Evolutionary conservation across 2,329 filamentous ascomycete genomes (phyloP).

Genomic region (Talaromyces atroroseus): DNA sequence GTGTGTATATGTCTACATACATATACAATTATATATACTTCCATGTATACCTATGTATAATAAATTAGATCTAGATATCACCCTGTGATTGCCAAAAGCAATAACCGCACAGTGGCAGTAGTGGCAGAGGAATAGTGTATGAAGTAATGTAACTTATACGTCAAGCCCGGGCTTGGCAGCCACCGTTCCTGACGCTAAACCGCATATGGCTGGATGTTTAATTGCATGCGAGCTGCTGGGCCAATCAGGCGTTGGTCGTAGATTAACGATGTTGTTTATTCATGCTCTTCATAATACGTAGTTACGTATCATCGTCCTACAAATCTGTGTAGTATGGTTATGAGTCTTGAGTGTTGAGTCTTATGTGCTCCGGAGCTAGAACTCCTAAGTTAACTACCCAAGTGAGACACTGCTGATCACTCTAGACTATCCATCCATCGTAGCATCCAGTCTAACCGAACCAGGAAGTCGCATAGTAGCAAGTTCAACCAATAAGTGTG

Average conservation of each 20-base stretch:
- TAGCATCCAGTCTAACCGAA: neutral
- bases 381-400: too few species aligned
- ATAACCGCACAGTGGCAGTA: neutral
- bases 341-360: too few species aligned
- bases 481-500: too few species aligned
- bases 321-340: too few species aligned
- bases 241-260: neutral
- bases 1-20: too few species aligned
- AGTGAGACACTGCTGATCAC: neutral
- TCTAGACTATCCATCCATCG: neutral
- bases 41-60: too few species aligned
- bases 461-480: neutral
- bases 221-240: conserved; percentile 1
- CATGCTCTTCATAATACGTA: too few species aligned
- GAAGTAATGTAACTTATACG: neutral
- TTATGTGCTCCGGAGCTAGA: too few species aligned
- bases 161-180: conserved; percentile 3
- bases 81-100: too few species aligned
- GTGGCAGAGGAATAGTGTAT: neutral
- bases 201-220: conserved; percentile 9
- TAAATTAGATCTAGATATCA: too few species aligned
- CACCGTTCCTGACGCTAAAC: conserved; percentile 12
- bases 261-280: neutral
- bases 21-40: too few species aligned
- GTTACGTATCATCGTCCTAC: too few species aligned